Evolutionary conservation across 2,329 filamentous ascomycete species (phyloP).

Genomic region (Colletotrichum siamense): DNA sequence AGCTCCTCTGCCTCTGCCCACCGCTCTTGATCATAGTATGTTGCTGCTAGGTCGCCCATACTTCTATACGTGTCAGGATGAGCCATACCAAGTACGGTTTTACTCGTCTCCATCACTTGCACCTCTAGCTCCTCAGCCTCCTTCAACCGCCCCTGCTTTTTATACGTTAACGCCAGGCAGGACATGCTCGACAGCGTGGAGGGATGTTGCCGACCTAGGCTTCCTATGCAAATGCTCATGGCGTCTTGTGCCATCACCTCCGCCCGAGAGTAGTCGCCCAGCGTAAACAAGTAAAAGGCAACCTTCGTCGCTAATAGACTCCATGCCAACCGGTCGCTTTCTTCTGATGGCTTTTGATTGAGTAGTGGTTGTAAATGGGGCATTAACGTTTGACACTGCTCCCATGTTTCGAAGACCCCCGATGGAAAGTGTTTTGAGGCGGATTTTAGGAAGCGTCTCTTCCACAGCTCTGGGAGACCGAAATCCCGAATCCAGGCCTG

Average conservation of each 20-base stretch:
- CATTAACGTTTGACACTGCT: not conserved
- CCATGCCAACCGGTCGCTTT: not conserved
- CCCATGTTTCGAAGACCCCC: not conserved
- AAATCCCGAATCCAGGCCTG: constrained; percentile 22
- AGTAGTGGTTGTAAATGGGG: constrained; percentile 2
- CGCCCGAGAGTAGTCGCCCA: not conserved
- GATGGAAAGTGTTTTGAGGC: not conserved
- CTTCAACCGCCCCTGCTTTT: fast-evolving
- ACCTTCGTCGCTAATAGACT: constrained; percentile 10
- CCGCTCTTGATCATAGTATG: not conserved
- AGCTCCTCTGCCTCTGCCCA: constrained; percentile 5
- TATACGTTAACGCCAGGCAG: fast-evolving
- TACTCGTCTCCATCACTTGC: not conserved
- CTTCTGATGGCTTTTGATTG: not conserved
- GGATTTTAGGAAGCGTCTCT: constrained; percentile 6
- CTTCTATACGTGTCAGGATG: not conserved
- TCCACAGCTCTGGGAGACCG: constrained; percentile 2
- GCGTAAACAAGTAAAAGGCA: not conserved
- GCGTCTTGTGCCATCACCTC: not conserved
- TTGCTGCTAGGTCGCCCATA: not conserved
- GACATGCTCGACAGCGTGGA: fast-evolving
- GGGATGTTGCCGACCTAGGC: not conserved
- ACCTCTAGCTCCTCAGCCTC: not conserved
- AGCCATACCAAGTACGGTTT: not conserved
- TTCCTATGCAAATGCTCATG: not conserved